Evolutionary conservation across 495 filamentous ascomycete genomes (phyloP).

Genomic region (Aspergillus conjunctus): DNA sequence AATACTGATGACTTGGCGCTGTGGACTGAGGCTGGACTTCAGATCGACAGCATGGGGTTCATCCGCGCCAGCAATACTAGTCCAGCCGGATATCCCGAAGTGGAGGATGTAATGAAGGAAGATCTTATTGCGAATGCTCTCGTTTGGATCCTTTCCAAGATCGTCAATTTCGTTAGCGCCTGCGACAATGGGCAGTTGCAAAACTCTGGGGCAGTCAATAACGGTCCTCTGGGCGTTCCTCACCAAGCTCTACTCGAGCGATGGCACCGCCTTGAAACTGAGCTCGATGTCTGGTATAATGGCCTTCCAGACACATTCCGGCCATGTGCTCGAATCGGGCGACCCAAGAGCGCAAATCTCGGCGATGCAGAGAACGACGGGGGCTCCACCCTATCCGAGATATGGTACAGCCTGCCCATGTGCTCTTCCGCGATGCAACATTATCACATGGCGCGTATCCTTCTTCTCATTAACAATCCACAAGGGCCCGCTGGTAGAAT

Average conservation of each 20-base stretch:
- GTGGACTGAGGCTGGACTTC: slow-evolving; percentile 63
- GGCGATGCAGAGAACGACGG: slow-evolving; percentile 32
- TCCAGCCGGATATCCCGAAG: slow-evolving; percentile 49
- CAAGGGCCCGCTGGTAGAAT: slow-evolving; percentile 55
- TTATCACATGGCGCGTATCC: slow-evolving; percentile 66
- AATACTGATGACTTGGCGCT: slow-evolving; percentile 61
- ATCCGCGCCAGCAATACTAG: slow-evolving; percentile 54
- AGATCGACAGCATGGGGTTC: slow-evolving; percentile 57
- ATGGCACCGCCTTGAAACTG: slow-evolving; percentile 56
- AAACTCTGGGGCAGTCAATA: slow-evolving; percentile 32
- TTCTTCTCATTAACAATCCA: slow-evolving; percentile 64
- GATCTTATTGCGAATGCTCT: slow-evolving; percentile 64
- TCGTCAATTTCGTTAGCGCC: slow-evolving; percentile 62
- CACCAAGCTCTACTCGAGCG: slow-evolving; percentile 57
- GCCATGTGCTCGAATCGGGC: slow-evolving; percentile 49
- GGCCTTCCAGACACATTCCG: slow-evolving; percentile 61
- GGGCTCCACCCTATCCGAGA: slow-evolving; percentile 51
- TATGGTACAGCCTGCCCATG: slow-evolving; percentile 65
- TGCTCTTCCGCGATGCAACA: slow-evolving; percentile 65
- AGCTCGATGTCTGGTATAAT: slow-evolving; percentile 61
- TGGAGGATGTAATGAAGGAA: slow-evolving; percentile 56
- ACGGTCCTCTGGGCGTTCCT: slow-evolving; percentile 49
- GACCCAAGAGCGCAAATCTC: slow-evolving; percentile 21
- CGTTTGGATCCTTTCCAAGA: slow-evolving; percentile 64
- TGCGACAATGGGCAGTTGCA: slow-evolving; percentile 49